Percentiles rank a stretch among this genome's conserved stretches.
Conservation (phyloP, 371 early-diverging fungal genomes). For the Mucor sp. region DNA sequence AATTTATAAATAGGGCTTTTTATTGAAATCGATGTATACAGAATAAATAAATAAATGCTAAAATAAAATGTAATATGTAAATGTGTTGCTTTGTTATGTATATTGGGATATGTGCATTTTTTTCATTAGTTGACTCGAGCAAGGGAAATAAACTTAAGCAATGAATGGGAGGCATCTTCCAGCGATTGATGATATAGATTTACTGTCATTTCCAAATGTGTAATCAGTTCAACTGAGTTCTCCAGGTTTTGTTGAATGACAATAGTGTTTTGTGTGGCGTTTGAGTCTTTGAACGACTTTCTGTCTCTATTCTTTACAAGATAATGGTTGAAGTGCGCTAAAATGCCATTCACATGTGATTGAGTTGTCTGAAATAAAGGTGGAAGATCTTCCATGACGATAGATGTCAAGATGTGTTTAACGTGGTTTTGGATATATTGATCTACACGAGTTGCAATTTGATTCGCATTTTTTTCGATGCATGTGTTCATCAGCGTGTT, state of each 20-base stretch:
- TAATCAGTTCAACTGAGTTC: neutral
- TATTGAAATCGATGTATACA: slow-evolving; percentile 1
- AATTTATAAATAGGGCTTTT: slow-evolving; percentile 7
- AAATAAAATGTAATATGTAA: neutral
- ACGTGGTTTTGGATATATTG: slow-evolving; percentile 16
- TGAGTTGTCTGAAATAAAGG: slow-evolving; percentile 14
- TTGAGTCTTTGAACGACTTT: neutral
- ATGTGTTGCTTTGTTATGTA: neutral
- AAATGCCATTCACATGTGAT: slow-evolving; percentile 21
- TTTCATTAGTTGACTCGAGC: slow-evolving; percentile 7
- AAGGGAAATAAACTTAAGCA: slow-evolving; percentile 2
- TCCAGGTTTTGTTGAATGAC: slow-evolving; percentile 5
- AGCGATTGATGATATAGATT: slow-evolving; percentile 4
- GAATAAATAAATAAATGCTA: slow-evolving; percentile 4
- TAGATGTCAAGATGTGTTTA: neutral
- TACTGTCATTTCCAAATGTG: neutral
- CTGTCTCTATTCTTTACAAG: slow-evolving; percentile 1
- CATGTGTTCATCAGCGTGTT: slow-evolving; percentile 3
- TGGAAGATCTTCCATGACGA: slow-evolving; percentile 19
- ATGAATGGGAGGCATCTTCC: neutral
- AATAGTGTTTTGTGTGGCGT: neutral
- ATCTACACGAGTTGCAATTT: slow-evolving; percentile 13
- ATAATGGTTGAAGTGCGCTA: slow-evolving; percentile 20
- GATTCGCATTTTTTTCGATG: slow-evolving; percentile 3
- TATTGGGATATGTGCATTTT: slow-evolving; percentile 4